These are phyloP conservation scores for Phytophthora nicotianae DNA, from an alignment of 352 stramenopile genomes.

Conservation along the genomic window DNA sequence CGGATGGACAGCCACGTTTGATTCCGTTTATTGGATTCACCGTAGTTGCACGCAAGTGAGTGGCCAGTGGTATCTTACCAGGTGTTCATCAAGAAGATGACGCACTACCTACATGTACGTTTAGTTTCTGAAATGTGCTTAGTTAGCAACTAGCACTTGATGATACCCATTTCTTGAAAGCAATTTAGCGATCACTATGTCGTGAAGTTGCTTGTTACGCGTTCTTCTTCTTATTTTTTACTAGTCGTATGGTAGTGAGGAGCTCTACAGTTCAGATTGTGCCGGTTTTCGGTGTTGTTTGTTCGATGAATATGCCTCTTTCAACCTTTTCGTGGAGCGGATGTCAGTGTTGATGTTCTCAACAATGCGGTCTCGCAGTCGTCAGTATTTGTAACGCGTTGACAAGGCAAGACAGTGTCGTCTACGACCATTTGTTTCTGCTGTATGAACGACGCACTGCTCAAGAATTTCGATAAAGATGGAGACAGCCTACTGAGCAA, in stretches of 20 bases:
- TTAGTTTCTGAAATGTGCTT: neutral
- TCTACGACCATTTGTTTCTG: conserved; percentile 12
- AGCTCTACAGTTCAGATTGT: conserved; percentile 16
- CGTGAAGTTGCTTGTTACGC: neutral
- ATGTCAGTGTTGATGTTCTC: neutral
- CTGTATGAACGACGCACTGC: neutral
- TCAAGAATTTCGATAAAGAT: conserved; percentile 4
- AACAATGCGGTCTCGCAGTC: neutral
- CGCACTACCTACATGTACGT: neutral
- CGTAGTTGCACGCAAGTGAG: conserved; percentile 38
- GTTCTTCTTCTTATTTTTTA: conserved; percentile 9
- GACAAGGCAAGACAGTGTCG: conserved; percentile 8
- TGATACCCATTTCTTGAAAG: neutral
- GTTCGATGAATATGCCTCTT: conserved; percentile 8
- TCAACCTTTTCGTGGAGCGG: neutral
- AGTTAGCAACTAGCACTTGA: neutral
- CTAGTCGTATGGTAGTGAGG: conserved; percentile 9
- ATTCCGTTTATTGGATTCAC: conserved; percentile 34
- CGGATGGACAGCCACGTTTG: conserved; percentile 26
- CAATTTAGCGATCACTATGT: neutral
- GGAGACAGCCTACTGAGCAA: conserved; percentile 7
- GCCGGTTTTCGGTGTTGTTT: conserved; percentile 5
- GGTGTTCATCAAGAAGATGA: neutral
- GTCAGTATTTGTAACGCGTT: conserved; percentile 19
- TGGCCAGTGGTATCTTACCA: neutral